Evolutionary conservation across 2,329 filamentous ascomycete genomes (phyloP).

Genomic region (Orbilia javanica): DNA sequence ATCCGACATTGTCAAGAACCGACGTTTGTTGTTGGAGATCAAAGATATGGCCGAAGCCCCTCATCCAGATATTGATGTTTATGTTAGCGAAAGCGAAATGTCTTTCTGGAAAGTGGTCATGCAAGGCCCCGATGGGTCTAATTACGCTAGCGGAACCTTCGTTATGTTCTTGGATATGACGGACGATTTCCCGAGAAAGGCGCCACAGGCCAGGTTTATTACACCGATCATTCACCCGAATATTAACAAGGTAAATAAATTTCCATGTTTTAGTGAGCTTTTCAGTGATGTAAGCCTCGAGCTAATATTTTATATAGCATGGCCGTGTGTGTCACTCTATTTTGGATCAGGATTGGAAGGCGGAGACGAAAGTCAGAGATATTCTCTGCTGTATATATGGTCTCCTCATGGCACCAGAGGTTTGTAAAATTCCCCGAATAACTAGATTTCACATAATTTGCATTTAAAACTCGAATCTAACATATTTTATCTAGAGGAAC

Average conservation of each 20-base stretch:
- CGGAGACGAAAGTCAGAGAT: constrained; percentile 58
- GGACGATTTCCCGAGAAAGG: constrained; percentile 56
- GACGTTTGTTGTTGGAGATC: constrained; percentile 58
- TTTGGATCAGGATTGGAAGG: constrained; percentile 60
- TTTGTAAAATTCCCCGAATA: constrained; percentile 14
- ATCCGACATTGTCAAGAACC: constrained; percentile 42
- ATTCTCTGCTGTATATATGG: constrained; percentile 61
- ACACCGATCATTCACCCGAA: constrained; percentile 61
- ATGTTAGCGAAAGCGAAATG: constrained; percentile 60
- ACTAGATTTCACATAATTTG: no score
- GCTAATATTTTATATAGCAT: constrained; percentile 54
- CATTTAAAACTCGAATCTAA: background rate
- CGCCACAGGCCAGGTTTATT: constrained; percentile 60
- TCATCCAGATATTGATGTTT: constrained; percentile 60
- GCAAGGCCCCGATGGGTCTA: constrained; percentile 51
- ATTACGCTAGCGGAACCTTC: constrained; percentile 58
- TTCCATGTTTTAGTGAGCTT: no score
- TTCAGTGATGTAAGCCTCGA: no score
- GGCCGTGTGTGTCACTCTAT: constrained; percentile 61
- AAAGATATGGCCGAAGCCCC: constrained; percentile 59
- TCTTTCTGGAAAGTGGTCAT: constrained; percentile 60
- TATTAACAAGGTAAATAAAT: constrained; percentile 60
- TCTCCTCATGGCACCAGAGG: constrained; percentile 60
- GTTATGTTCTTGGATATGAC: constrained; percentile 60
- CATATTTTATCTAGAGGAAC: constrained; percentile 24